phyloP scores from a whole-genome alignment of 371 early-diverging fungal species.

The Rhizopus stolonifer region DNA sequence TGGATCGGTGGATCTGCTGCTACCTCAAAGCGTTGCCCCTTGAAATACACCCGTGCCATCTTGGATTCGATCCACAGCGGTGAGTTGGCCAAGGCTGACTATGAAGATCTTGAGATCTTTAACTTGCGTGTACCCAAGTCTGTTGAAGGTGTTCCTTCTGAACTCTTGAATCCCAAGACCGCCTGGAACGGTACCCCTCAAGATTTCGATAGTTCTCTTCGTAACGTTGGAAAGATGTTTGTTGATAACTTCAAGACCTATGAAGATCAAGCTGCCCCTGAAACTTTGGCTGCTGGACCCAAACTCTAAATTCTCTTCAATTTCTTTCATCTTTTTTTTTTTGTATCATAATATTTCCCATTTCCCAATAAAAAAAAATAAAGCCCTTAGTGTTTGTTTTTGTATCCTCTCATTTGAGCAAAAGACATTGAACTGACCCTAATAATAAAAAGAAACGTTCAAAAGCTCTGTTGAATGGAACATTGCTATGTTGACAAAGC shows the following conservation, averaged over 20 bases:
- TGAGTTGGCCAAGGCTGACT: constrained; percentile 81
- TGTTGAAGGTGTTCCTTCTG: constrained; percentile 76
- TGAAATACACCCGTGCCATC: constrained; percentile 96
- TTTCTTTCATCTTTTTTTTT: neutral
- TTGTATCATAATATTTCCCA: neutral
- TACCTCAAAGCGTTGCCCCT: constrained; percentile 87
- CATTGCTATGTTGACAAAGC: too few species aligned
- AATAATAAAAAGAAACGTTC: too few species aligned
- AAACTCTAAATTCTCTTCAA: constrained; percentile 18
- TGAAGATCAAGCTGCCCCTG: constrained; percentile 76
- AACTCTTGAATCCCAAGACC: constrained; percentile 85
- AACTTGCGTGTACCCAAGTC: constrained; percentile 83
- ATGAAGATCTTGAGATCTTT: constrained; percentile 80
- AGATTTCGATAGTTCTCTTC: constrained; percentile 66
- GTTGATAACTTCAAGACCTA: constrained; percentile 88
- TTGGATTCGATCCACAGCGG: constrained; percentile 96
- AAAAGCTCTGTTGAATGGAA: too few species aligned
- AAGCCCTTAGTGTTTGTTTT: neutral
- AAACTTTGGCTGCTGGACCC: constrained; percentile 80
- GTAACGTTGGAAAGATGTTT: constrained; percentile 83
- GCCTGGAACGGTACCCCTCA: constrained; percentile 78
- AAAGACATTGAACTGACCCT: too few species aligned
- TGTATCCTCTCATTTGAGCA: neutral
- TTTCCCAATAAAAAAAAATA: neutral
- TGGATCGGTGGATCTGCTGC: constrained; percentile 96